Evolutionary conservation across 2,329 filamentous ascomycete genomes (phyloP).

Genomic region (Volutella citrinella): DNA sequence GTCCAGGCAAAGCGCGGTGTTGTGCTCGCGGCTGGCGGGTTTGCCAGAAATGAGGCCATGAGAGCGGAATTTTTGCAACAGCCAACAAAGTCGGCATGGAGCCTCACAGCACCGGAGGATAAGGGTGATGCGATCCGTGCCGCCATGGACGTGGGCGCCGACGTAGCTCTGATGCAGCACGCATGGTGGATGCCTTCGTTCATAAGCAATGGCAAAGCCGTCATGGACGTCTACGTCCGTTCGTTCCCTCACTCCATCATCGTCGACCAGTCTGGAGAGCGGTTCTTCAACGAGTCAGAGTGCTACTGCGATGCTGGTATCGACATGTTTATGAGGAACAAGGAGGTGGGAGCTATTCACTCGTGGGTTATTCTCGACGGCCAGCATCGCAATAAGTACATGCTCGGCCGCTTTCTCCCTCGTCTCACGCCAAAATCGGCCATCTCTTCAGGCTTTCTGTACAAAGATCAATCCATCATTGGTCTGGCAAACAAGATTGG

Average conservation of each 20-base stretch:
- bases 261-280: not conserved
- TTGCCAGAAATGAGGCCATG: not conserved
- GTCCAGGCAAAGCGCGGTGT: not conserved
- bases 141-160: not conserved
- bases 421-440: not conserved
- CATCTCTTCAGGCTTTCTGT: not conserved
- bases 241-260: slow-evolving; percentile 3
- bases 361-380: slow-evolving; percentile 3
- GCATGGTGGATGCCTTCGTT: slow-evolving; percentile 2
- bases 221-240: not conserved
- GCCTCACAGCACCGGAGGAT: too few species aligned
- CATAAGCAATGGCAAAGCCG: not conserved
- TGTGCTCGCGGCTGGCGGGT: not conserved
- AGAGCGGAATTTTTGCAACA: not conserved
- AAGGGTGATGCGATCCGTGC: too few species aligned
- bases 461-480: not conserved
- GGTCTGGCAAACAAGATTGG: slow-evolving; percentile 1
- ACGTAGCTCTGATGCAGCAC: not conserved
- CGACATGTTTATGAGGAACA: not conserved
- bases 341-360: not conserved
- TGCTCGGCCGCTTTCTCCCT: not conserved
- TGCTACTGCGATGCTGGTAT: not conserved
- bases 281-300: slow-evolving; percentile 1
- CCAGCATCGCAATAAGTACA: not conserved
- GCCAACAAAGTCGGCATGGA: too few species aligned